Conservation (phyloP, 192 early-diverging fungal species). For the Lobosporangium transversale region DNA sequence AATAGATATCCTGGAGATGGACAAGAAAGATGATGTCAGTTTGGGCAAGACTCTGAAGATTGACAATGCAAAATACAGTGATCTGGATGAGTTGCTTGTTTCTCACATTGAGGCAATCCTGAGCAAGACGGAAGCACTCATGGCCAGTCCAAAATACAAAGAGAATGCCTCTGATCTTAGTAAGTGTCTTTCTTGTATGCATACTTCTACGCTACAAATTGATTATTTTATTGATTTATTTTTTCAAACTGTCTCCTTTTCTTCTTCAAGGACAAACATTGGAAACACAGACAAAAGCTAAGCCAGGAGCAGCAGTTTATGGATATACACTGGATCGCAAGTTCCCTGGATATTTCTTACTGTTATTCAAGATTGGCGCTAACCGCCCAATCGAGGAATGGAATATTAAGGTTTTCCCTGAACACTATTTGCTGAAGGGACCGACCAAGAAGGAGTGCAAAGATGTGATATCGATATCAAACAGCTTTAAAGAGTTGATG, state of each 20-base stretch:
- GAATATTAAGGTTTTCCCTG: conserved; percentile 80
- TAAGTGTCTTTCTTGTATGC: conserved; percentile 53
- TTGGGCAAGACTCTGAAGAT: conserved; percentile 76
- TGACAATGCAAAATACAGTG: conserved; percentile 76
- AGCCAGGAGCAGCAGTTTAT: conserved; percentile 82
- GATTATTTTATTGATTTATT: not conserved
- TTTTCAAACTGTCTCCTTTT: conserved; percentile 23
- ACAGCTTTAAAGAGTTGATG: conserved; percentile 68
- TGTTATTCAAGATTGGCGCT: conserved; percentile 84
- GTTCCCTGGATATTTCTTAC: conserved; percentile 75
- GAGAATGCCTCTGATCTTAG: conserved; percentile 66
- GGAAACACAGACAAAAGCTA: conserved; percentile 57
- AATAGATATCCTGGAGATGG: conserved; percentile 73
- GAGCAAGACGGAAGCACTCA: conserved; percentile 74
- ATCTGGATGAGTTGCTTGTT: conserved; percentile 92
- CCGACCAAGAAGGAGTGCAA: conserved; percentile 74
- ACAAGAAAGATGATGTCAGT: conserved; percentile 77
- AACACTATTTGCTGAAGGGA: conserved; percentile 78
- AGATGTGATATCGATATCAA: conserved; percentile 80
- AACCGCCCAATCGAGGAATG: conserved; percentile 70
- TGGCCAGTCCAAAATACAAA: conserved; percentile 83
- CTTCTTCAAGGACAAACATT: conserved; percentile 54
- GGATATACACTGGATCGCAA: conserved; percentile 77
- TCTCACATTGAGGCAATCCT: conserved; percentile 88
- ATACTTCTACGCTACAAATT: not conserved